Conservation (phyloP, 495 filamentous ascomycete genomes). For the Diplogelasinospora grovesii region DNA sequence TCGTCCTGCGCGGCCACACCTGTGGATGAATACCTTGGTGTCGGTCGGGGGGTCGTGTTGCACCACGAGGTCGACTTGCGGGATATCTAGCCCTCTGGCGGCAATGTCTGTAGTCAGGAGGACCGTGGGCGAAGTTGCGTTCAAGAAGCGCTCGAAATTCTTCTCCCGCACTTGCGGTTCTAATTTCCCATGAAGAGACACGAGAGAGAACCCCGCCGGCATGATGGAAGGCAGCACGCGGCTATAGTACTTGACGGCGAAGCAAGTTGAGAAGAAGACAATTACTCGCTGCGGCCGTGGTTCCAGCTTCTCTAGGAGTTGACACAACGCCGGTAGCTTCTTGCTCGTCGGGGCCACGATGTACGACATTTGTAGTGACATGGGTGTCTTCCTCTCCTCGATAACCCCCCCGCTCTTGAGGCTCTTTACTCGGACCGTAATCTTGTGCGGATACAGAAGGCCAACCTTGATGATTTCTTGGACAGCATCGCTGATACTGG, state of each 20-base stretch:
- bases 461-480: conserved; percentile 89
- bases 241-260: conserved; percentile 89
- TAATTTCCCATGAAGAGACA: conserved; percentile 90
- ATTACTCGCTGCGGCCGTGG: conserved; percentile 80
- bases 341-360: conserved; percentile 64
- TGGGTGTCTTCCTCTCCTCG: conserved; percentile 84
- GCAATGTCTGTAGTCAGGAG: conserved; percentile 62
- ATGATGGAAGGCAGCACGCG: conserved; percentile 64
- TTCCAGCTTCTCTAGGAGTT: conserved; percentile 60
- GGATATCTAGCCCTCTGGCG: conserved; percentile 86
- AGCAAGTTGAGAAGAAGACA: conserved; percentile 89
- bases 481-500: conserved; percentile 83
- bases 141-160: conserved; percentile 47
- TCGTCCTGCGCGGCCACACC: conserved; percentile 85
- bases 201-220: conserved; percentile 54
- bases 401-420: conserved; percentile 52
- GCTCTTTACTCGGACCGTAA: conserved; percentile 79
- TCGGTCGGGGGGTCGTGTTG: conserved; percentile 89
- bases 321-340: conserved; percentile 66
- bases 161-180: conserved; percentile 55
- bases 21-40: conserved; percentile 91
- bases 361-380: conserved; percentile 85
- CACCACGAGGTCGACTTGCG: conserved; percentile 87
- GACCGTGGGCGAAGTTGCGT: conserved; percentile 59
- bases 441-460: conserved; percentile 86